Conservation (phyloP, 2,329 filamentous ascomycete species). For the Alternaria panax region DNA sequence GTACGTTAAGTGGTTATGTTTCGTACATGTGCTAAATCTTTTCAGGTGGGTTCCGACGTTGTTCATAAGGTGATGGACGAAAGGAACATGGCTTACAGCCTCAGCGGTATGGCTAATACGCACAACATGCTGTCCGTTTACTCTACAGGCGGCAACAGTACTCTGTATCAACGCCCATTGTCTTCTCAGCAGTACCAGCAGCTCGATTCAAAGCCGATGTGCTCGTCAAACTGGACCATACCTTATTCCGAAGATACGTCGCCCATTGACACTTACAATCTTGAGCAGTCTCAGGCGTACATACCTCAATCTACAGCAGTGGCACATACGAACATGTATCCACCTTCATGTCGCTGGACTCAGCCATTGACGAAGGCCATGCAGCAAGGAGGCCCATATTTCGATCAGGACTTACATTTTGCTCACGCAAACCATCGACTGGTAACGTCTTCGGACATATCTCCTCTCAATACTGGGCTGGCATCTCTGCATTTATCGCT, state of each 20-base stretch:
- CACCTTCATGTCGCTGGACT: slow-evolving; percentile 30
- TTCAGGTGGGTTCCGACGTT: slow-evolving; percentile 44
- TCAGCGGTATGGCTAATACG: slow-evolving; percentile 25
- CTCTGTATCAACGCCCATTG: slow-evolving; percentile 25
- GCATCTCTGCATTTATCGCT: slow-evolving; percentile 38
- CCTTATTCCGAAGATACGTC: slow-evolving; percentile 41
- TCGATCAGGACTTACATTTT: slow-evolving; percentile 37
- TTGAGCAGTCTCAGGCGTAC: slow-evolving; percentile 32
- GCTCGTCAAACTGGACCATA: slow-evolving; percentile 31
- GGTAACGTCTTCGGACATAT: slow-evolving; percentile 27
- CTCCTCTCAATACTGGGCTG: slow-evolving; percentile 39
- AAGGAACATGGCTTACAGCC: slow-evolving; percentile 23
- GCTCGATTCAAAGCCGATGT: slow-evolving; percentile 31
- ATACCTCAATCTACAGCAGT: slow-evolving; percentile 25
- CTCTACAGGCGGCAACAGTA: slow-evolving; percentile 7
- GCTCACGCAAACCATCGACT: slow-evolving; percentile 19
- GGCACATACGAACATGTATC: slow-evolving; percentile 22
- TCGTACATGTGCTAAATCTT: slow-evolving; percentile 13
- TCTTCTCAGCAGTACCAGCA: slow-evolving; percentile 25
- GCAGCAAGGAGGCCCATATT: slow-evolving; percentile 23
- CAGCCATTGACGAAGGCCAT: slow-evolving; percentile 18
- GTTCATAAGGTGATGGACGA: slow-evolving; percentile 35
- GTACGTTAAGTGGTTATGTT: slow-evolving; percentile 55
- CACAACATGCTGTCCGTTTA: slow-evolving; percentile 37
- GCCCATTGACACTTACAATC: slow-evolving; percentile 36